These are phyloP conservation scores for Xylaria sp. DNA, from an alignment of 2,329 filamentous ascomycete species.

Conservation along the genomic window DNA sequence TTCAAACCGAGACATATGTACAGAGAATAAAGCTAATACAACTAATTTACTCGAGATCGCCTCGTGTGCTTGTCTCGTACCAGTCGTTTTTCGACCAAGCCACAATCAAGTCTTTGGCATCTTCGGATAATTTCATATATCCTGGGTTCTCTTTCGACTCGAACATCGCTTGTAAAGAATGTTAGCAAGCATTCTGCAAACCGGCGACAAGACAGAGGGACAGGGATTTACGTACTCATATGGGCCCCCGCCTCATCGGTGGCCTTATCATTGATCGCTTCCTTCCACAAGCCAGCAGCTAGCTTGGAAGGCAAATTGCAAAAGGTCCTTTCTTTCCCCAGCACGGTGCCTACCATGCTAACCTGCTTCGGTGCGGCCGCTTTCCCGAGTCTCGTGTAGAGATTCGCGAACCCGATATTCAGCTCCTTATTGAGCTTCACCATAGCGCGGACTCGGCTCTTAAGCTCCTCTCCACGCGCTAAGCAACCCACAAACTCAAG, in stretches of 20 bases:
- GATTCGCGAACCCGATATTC: constrained; percentile 81
- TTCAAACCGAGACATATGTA: constrained; percentile 25
- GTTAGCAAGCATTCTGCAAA: constrained; percentile 18
- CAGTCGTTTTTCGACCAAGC: constrained; percentile 73
- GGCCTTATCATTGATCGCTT: constrained; percentile 81
- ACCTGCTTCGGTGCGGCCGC: constrained; percentile 67
- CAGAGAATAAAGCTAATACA: constrained; percentile 30
- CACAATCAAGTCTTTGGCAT: constrained; percentile 72
- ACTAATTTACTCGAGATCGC: constrained; percentile 47
- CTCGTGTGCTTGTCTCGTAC: constrained; percentile 66
- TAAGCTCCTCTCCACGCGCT: constrained; percentile 83
- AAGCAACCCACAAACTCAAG: constrained; percentile 94
- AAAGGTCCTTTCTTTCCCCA: constrained; percentile 83
- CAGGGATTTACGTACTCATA: constrained; percentile 64
- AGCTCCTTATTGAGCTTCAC: constrained; percentile 72
- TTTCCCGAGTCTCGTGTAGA: constrained; percentile 86
- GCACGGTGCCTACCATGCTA: constrained; percentile 66
- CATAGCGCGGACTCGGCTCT: constrained; percentile 76
- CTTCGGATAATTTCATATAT: constrained; percentile 73
- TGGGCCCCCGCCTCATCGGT: constrained; percentile 84
- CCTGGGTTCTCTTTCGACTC: constrained; percentile 76
- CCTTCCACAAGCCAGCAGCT: constrained; percentile 69
- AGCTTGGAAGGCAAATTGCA: constrained; percentile 78
- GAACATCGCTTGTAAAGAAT: constrained; percentile 71
- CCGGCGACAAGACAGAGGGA: neutral